A percentile compares a stretch with the other conserved stretches of the same genome.
Conservation (phyloP, 495 filamentous ascomycete species). For the Annulohypoxylon moriforme region DNA sequence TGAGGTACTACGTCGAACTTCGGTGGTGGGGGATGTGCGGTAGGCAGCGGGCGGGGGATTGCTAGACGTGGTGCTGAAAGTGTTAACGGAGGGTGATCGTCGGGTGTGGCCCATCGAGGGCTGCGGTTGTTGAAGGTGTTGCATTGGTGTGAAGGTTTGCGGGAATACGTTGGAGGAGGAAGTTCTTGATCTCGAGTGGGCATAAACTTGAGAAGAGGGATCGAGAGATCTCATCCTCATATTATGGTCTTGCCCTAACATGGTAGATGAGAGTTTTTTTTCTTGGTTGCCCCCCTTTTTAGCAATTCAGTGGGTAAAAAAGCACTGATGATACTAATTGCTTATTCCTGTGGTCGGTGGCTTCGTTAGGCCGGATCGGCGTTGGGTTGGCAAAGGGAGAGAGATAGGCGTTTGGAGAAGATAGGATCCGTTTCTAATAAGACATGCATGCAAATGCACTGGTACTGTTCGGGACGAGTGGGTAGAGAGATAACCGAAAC, state of each 20-base stretch:
- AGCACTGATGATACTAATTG: slow-evolving; percentile 38
- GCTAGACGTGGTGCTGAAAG: slow-evolving; percentile 74
- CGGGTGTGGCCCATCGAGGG: slow-evolving; percentile 61
- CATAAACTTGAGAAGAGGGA: slow-evolving; percentile 50
- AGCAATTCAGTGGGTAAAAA: slow-evolving; percentile 23
- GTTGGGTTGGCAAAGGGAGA: slow-evolving; percentile 37
- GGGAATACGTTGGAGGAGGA: slow-evolving; percentile 71
- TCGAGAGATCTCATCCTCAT: slow-evolving; percentile 52
- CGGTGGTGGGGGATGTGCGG: slow-evolving; percentile 63
- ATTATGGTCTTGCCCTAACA: slow-evolving; percentile 48
- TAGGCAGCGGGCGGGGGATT: slow-evolving; percentile 60
- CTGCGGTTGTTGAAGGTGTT: slow-evolving; percentile 55
- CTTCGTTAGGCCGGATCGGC: slow-evolving; percentile 40
- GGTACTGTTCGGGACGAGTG: slow-evolving; percentile 18
- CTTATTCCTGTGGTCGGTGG: slow-evolving; percentile 32
- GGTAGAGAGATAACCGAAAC: slow-evolving; percentile 18
- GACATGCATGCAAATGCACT: slow-evolving; percentile 33
- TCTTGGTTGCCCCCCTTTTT: slow-evolving; percentile 28
- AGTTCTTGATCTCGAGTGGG: slow-evolving; percentile 67
- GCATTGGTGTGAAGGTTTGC: slow-evolving; percentile 47
- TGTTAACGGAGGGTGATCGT: slow-evolving; percentile 77
- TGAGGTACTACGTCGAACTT: slow-evolving; percentile 79
- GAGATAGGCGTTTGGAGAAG: slow-evolving; percentile 40
- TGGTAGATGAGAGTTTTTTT: slow-evolving; percentile 25
- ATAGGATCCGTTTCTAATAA: slow-evolving; percentile 35